Conservation (phyloP, 192 early-diverging fungal species). For the Tieghemiomyces parasiticus region DNA sequence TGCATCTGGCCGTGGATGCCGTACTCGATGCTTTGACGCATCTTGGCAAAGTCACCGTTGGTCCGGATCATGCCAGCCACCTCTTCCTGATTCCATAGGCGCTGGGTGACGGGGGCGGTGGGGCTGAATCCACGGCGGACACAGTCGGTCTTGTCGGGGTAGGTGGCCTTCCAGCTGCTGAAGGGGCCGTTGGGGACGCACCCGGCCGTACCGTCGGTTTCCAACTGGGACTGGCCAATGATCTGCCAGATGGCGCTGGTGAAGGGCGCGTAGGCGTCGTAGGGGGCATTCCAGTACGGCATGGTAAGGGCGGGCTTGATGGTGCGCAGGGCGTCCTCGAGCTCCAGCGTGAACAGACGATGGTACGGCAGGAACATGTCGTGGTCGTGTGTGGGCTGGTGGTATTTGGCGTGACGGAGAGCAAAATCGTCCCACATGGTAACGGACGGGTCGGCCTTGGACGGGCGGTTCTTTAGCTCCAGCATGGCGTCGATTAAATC, state of each 20-base stretch:
- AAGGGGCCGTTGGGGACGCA: constrained; percentile 10
- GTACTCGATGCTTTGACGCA: constrained; percentile 32
- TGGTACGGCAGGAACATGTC: constrained; percentile 28
- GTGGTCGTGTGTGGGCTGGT: not conserved
- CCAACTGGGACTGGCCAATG: not conserved
- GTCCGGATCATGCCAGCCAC: constrained; percentile 7
- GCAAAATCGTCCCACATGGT: constrained; percentile 9
- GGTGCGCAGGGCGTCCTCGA: constrained; percentile 21
- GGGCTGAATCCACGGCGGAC: constrained; percentile 6
- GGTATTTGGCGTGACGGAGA: not conserved
- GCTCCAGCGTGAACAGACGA: constrained; percentile 28
- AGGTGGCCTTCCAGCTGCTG: not conserved
- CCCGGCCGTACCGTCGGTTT: not conserved
- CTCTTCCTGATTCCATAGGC: constrained; percentile 5
- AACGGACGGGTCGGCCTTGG: not conserved
- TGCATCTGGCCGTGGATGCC: constrained; percentile 31
- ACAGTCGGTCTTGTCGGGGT: not conserved
- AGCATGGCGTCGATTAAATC: not conserved
- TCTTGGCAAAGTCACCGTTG: constrained; percentile 1
- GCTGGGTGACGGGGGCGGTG: not conserved
- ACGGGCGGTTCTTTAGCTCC: not conserved
- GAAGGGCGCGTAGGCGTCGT: constrained; percentile 18
- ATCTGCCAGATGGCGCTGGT: constrained; percentile 18
- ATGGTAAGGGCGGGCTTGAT: constrained; percentile 21
- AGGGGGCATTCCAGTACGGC: constrained; percentile 28